phyloP scores from a whole-genome alignment of 768 basidiomycete genomes.

The Mycena metata region DNA sequence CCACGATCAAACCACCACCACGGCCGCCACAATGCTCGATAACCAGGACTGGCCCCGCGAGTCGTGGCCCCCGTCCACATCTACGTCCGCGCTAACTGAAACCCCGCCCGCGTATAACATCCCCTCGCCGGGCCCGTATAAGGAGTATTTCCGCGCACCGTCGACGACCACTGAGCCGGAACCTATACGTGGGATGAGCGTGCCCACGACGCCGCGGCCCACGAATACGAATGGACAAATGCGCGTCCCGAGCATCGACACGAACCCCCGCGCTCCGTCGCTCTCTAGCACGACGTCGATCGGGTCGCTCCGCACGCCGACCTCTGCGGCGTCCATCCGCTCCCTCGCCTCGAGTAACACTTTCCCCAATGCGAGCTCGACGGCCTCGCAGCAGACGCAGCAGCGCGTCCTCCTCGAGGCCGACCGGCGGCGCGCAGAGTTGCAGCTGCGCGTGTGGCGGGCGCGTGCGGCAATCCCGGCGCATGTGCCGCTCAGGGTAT shows the following conservation, averaged over 20 bases:
- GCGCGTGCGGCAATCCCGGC: conserved; percentile 72
- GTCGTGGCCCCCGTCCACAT: conserved; percentile 4
- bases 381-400: conserved; percentile 15
- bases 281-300: too few relatives aligned
- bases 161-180: conserved; percentile 44
- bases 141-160: conserved; percentile 39
- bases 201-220: conserved; percentile 7
- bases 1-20: conserved; percentile 23
- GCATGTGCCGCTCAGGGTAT: conserved; percentile 72
- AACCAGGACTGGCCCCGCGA: background rate
- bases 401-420: conserved; percentile 54
- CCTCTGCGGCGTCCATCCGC: conserved; percentile 16
- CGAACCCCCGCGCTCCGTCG: too few relatives aligned
- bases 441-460: conserved; percentile 75
- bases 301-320: background rate
- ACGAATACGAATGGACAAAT: background rate
- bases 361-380: too few relatives aligned
- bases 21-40: conserved; percentile 25
- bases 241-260: too few relatives aligned
- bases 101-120: conserved; percentile 19
- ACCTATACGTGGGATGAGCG: conserved; percentile 22
- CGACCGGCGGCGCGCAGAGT: conserved; percentile 67
- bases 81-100: conserved; percentile 27
- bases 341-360: background rate
- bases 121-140: conserved; percentile 12